These are phyloP conservation scores for Fusarium anguioides DNA, from an alignment of 2,329 filamentous ascomycete genomes.

Conservation along the genomic window DNA sequence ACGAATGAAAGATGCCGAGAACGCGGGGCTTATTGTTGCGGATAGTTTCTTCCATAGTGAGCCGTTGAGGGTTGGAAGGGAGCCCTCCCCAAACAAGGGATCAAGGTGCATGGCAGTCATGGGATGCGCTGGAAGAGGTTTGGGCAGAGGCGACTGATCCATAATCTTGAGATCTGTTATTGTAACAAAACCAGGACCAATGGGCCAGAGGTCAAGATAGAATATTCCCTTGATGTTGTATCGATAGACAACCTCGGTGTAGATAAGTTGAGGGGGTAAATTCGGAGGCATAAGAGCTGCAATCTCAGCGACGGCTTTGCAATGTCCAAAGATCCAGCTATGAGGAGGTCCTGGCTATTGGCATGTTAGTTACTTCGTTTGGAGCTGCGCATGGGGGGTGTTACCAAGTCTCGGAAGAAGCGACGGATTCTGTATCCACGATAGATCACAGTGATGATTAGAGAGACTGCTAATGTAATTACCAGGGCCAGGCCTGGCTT, in stretches of 20 bases:
- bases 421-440: constrained; percentile 13
- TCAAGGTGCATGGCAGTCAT: background rate
- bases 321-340: constrained; percentile 26
- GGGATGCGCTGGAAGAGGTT: constrained; percentile 2
- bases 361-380: background rate
- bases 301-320: constrained; percentile 11
- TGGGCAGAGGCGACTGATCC: constrained; percentile 3
- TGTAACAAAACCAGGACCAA: background rate
- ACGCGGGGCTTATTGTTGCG: constrained; percentile 1
- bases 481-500: background rate
- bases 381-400: rapidly evolving
- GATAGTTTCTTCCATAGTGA: constrained; percentile 8
- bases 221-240: constrained; percentile 18
- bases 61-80: background rate
- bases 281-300: constrained; percentile 15
- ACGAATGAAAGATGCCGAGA: constrained; percentile 6
- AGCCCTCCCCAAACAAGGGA: background rate
- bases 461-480: background rate
- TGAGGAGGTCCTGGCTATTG: constrained; percentile 16
- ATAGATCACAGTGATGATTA: background rate
- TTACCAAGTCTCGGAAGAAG: constrained; percentile 25
- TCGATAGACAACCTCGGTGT: constrained; percentile 11
- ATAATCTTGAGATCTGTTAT: constrained; percentile 11
- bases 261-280: constrained; percentile 17
- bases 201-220: constrained; percentile 29